These are phyloP conservation scores for Ricinus communis DNA, from an alignment of 345 rosid genomes.

Conservation along the genomic window DNA sequence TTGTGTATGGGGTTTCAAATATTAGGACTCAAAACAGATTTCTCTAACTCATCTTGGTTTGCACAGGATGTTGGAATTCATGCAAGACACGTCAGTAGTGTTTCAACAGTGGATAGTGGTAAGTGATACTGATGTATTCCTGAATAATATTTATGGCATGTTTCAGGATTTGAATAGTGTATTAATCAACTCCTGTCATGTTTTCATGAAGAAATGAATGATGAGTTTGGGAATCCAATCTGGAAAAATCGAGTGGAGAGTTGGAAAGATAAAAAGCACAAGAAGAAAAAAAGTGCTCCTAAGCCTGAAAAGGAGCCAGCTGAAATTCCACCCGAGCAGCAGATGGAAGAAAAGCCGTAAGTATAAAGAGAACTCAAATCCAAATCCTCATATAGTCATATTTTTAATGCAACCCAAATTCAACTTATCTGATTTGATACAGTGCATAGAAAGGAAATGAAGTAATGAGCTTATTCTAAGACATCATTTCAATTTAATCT, in stretches of 20 bases:
- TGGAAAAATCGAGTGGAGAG: conserved; percentile 99
- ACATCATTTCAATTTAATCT: too few species aligned
- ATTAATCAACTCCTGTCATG: conserved; percentile 4
- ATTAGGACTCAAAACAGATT: conserved; percentile 14
- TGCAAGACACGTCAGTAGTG: conserved; percentile 89
- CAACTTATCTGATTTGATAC: too few species aligned
- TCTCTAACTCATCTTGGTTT: conserved; percentile 23
- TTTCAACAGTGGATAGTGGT: conserved; percentile 93
- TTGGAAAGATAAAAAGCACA: conserved; percentile 92
- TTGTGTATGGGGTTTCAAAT: conserved; percentile 1
- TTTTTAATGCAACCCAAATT: not conserved
- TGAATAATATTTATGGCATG: not conserved
- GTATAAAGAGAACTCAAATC: conserved; percentile 18
- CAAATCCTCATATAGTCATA: not conserved
- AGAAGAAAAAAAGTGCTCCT: conserved; percentile 61
- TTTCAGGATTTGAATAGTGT: conserved; percentile 1
- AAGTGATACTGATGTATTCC: conserved; percentile 19
- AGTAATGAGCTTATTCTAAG: too few species aligned
- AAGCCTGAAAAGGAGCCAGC: conserved; percentile 56
- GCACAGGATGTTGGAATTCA: conserved; percentile 76
- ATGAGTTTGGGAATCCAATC: conserved; percentile 84
- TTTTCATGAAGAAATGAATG: conserved; percentile 60
- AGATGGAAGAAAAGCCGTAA: conserved; percentile 80
- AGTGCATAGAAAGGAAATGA: too few species aligned
- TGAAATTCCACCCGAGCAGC: conserved; percentile 79